Percentiles rank a stretch among this genome's conserved stretches.
Evolutionary conservation across 108 stramenopile species (phyloP).

Genomic region (Discostella pseudostelligera): DNA sequence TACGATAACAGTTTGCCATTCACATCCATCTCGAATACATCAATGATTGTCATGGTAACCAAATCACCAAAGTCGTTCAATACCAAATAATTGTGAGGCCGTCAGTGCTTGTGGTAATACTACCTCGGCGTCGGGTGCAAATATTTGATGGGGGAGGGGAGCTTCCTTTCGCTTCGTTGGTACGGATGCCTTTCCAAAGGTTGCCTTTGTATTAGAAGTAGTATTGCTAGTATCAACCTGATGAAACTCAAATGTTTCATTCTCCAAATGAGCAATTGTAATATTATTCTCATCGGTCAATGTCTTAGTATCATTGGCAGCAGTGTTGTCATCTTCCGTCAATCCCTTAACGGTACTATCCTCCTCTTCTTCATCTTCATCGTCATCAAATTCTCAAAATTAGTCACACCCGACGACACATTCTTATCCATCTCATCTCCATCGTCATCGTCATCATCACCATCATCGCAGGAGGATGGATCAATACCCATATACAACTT

Average conservation of each 20-base stretch:
- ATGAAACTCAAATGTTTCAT: constrained; percentile 34
- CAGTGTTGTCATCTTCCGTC: constrained; percentile 12
- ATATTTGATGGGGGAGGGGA: constrained; percentile 79
- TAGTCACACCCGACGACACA: constrained; percentile 52
- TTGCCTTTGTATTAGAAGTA: neutral
- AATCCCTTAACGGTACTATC: constrained; percentile 24
- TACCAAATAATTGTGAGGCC: constrained; percentile 84
- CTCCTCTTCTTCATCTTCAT: constrained; percentile 52
- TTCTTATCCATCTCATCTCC: constrained; percentile 14
- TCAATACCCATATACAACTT: constrained; percentile 28
- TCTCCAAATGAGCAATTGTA: no score
- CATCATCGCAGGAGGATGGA: no score
- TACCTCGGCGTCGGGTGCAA: constrained; percentile 85
- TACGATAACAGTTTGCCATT: constrained; percentile 80
- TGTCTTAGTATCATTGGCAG: neutral
- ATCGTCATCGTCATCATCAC: constrained; percentile 5
- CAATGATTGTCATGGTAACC: constrained; percentile 85
- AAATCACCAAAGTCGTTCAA: constrained; percentile 84
- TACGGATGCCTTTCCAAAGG: neutral
- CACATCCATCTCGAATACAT: constrained; percentile 88
- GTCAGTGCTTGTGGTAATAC: constrained; percentile 85
- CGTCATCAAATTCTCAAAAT: constrained; percentile 53
- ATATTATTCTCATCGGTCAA: neutral
- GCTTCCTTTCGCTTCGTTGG: constrained; percentile 8
- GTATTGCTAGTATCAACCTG: constrained; percentile 8